Percentiles rank a stretch among this genome's conserved stretches.
These are phyloP conservation scores for Gymnopilus junonius DNA, from an alignment of 768 basidiomycete species.

Conservation along the genomic window DNA sequence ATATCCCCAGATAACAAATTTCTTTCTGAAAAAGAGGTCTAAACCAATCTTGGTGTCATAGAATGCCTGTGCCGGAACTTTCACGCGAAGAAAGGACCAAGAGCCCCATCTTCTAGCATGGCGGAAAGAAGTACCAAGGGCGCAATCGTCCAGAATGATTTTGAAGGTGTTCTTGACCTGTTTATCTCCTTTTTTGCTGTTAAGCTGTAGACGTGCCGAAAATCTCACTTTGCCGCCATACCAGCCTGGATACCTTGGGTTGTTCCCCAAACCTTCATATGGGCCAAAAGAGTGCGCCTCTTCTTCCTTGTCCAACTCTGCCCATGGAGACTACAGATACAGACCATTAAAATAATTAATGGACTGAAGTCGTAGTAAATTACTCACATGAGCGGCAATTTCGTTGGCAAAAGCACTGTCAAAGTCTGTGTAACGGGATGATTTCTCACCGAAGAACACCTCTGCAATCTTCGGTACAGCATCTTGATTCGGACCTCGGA, in stretches of 20 bases:
- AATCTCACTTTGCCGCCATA: slow-evolving; percentile 69
- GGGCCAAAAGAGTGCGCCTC: slow-evolving; percentile 34
- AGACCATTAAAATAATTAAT: not conserved
- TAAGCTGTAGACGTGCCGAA: slow-evolving; percentile 34
- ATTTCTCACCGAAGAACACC: slow-evolving; percentile 7
- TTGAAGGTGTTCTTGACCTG: slow-evolving; percentile 28
- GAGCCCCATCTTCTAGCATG: slow-evolving; percentile 67
- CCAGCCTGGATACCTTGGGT: slow-evolving; percentile 44
- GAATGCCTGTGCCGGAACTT: slow-evolving; percentile 40
- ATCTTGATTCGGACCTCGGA: slow-evolving; percentile 17
- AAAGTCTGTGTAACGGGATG: not conserved
- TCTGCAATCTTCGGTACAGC: slow-evolving; percentile 13
- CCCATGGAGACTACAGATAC: slow-evolving; percentile 57
- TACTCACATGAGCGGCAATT: slow-evolving; percentile 23
- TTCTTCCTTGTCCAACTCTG: slow-evolving; percentile 63
- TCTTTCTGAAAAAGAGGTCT: slow-evolving; percentile 45
- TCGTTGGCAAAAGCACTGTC: slow-evolving; percentile 24
- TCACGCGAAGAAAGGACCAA: slow-evolving; percentile 53
- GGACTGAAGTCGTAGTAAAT: not conserved
- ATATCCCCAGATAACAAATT: slow-evolving; percentile 56
- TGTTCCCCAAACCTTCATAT: slow-evolving; percentile 46
- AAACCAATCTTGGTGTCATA: slow-evolving; percentile 35
- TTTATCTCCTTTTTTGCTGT: not conserved
- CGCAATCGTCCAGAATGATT: slow-evolving; percentile 50
- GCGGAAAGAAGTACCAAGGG: slow-evolving; percentile 58